Percentiles rank a stretch among this genome's conserved stretches.
These are phyloP conservation scores for Backusella parvicylindrica DNA, from an alignment of 192 early-diverging fungal species.

Conservation along the genomic window DNA sequence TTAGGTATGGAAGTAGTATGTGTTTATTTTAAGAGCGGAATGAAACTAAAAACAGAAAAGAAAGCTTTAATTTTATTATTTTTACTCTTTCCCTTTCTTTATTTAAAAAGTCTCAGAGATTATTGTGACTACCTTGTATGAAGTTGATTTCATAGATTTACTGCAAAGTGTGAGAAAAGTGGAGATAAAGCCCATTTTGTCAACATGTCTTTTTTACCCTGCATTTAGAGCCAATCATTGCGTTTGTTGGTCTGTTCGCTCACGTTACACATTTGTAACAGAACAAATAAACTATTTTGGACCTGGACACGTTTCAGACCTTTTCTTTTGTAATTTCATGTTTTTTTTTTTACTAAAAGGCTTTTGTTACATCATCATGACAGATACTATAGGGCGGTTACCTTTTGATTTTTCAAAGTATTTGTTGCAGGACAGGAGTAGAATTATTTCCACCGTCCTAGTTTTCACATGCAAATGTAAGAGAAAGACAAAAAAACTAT, in stretches of 20 bases:
- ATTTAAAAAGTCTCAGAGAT: not conserved
- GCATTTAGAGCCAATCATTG: not conserved
- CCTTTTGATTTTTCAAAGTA: not conserved
- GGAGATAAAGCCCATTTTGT: not conserved
- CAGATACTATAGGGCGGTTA: not conserved
- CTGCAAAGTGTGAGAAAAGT: conserved; percentile 3
- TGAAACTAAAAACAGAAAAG: not conserved
- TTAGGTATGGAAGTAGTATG: not conserved
- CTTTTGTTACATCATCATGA: not conserved
- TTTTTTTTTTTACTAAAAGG: not conserved
- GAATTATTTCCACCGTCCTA: conserved; percentile 1
- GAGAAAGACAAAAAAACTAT: not conserved
- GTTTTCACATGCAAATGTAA: conserved; percentile 2
- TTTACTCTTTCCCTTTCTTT: not conserved
- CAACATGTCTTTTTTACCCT: not conserved
- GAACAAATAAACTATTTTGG: conserved; percentile 5
- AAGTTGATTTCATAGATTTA: not conserved
- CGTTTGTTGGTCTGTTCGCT: not conserved
- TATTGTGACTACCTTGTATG: not conserved
- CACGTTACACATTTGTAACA: not conserved
- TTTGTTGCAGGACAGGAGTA: not conserved
- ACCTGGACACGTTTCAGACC: conserved; percentile 1
- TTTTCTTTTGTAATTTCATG: not conserved
- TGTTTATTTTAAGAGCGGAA: not conserved
- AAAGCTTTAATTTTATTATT: not conserved